Evolutionary conservation across 805 yeast genomes (phyloP).

Genomic region (Myxozyma mucilagina): DNA sequence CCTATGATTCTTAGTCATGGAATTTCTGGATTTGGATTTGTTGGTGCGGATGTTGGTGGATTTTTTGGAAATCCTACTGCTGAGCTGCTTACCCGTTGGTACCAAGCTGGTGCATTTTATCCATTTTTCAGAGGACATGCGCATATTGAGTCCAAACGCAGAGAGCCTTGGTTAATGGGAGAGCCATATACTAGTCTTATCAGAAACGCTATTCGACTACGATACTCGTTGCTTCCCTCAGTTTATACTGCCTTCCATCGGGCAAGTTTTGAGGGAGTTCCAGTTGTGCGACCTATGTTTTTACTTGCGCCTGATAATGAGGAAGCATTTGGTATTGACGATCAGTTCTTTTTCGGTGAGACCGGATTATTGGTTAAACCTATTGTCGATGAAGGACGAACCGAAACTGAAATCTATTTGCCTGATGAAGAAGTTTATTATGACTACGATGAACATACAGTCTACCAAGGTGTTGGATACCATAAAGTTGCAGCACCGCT

Average conservation of each 20-base stretch:
- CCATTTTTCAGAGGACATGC: constrained; percentile 98
- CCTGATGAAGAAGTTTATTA: constrained; percentile 49
- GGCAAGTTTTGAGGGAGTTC: constrained; percentile 60
- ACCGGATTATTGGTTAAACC: constrained; percentile 79
- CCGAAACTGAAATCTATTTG: constrained; percentile 47
- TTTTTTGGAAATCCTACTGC: constrained; percentile 86
- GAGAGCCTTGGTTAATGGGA: constrained; percentile 88
- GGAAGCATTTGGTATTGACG: constrained; percentile 63
- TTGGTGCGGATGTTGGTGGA: constrained; percentile 97
- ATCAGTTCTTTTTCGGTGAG: constrained; percentile 76
- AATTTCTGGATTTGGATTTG: constrained; percentile 82
- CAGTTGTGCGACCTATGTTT: constrained; percentile 52
- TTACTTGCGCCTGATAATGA: constrained; percentile 40
- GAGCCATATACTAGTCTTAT: constrained; percentile 69
- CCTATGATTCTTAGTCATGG: constrained; percentile 87
- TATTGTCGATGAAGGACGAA: constrained; percentile 57
- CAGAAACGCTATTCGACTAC: constrained; percentile 65
- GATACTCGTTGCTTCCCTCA: constrained; percentile 77
- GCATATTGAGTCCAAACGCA: constrained; percentile 85
- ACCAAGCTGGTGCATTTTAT: constrained; percentile 92
- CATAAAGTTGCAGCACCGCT: constrained; percentile 50
- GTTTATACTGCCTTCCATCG: constrained; percentile 77
- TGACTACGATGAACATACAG: constrained; percentile 39
- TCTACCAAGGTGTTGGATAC: constrained; percentile 45
- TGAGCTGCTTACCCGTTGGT: constrained; percentile 88